Conservation (phyloP, 805 yeast species). For the Saitoella complicata region DNA sequence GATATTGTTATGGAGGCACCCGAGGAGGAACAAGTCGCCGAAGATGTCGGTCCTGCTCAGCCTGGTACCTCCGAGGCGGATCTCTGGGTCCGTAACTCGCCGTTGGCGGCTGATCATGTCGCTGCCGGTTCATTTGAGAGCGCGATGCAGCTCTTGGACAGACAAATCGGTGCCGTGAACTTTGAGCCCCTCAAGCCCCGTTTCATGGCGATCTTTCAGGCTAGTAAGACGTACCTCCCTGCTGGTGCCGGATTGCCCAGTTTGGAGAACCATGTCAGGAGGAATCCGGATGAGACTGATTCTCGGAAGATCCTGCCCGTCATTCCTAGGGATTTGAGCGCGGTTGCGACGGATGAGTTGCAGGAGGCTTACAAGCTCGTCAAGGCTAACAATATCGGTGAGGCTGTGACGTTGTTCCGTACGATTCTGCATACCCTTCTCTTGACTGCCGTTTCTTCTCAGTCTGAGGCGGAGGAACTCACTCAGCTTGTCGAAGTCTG, state of each 20-base stretch:
- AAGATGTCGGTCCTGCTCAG: conserved; percentile 13
- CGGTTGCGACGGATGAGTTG: conserved; percentile 40
- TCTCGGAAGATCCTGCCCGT: conserved; percentile 40
- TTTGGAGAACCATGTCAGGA: conserved; percentile 49
- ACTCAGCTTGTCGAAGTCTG: conserved; percentile 54
- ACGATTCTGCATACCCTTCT: conserved; percentile 60
- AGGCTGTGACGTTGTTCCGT: conserved; percentile 68
- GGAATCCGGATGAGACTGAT: conserved; percentile 38
- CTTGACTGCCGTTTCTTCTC: conserved; percentile 50
- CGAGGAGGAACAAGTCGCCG: conserved; percentile 44
- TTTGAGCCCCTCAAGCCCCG: conserved; percentile 77
- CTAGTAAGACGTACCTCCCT: conserved; percentile 59
- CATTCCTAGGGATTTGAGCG: conserved; percentile 51
- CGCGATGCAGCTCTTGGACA: conserved; percentile 81
- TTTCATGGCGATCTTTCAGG: conserved; percentile 69
- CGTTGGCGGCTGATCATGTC: conserved; percentile 77
- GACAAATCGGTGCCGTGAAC: conserved; percentile 72
- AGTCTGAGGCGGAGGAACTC: conserved; percentile 65
- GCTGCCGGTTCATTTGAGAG: conserved; percentile 95
- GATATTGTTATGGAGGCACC: conserved; percentile 26
- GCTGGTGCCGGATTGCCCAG: conserved; percentile 63
- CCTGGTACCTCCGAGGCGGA: conserved; percentile 40
- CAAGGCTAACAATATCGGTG: conserved; percentile 66
- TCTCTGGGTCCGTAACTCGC: conserved; percentile 76
- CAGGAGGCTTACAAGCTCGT: conserved; percentile 68